Evolutionary conservation across 208 protist species (phyloP), one percentile per base, ranked within the genome.

Genomic region (Acanthamoeba triangularis): DNA sequence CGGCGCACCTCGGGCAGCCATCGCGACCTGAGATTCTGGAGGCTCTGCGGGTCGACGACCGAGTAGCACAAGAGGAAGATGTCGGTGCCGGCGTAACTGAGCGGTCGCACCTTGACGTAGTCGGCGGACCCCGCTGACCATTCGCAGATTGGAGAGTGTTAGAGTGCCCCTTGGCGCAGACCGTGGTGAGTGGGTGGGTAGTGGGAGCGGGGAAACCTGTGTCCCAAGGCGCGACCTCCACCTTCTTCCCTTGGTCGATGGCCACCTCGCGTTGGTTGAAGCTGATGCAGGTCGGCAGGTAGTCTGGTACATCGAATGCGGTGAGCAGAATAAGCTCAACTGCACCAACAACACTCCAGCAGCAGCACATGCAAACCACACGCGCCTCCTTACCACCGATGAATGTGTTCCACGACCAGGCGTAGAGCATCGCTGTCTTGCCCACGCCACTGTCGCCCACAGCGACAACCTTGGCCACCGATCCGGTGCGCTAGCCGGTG

Each of bases 1-100:
- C 95, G 91, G 41, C 30, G 20, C 54, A 96, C 90, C 93, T 96
- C 95, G 16, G 95, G 95, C 23, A 95, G 47, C 95, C 95, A 96
- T 78, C 33, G 14, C 23, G 84, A 33, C 84, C 37, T 63, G 14
- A 98, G 96, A 82, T 98, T 98, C 61, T 98, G 88, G 37, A 96
- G 97, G 23, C 96, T 97, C 14, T 94, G 49, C 16, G 96, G 97
- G 49, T 35, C 61, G 35, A 97, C 95, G 28, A 98, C 69, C 13
- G 96, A 98, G 95, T 98, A 99, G 95, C 98, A 98, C 52, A 98
- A 85, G 3, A 99, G 78, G 74, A 98, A 98, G 23, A 98, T 96
- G 76, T 97, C 96, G 7, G 97, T 97, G 35, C 96, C 93, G 37
- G 96, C 97, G 97, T 99, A 99, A 13, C 96, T 97, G 11, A 99